Conservation (phyloP, 2,329 filamentous ascomycete species). For the Sporothrix curviconia region DNA sequence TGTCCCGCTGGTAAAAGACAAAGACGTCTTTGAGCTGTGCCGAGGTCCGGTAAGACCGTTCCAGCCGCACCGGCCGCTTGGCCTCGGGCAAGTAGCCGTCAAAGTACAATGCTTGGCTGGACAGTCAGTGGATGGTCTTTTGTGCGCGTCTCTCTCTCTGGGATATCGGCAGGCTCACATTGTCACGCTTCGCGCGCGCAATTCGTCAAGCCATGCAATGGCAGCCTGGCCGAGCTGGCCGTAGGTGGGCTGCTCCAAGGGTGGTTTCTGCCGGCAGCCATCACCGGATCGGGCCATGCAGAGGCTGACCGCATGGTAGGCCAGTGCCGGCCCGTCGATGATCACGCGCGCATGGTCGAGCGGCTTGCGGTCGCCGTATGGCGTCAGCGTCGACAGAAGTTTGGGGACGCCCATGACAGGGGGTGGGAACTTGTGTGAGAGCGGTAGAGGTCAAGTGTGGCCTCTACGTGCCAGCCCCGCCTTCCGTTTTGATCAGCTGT, state of each 20-base stretch:
- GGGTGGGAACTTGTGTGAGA: neutral
- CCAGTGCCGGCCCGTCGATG: slow-evolving; percentile 25
- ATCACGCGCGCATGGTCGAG: slow-evolving; percentile 19
- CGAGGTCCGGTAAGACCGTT: slow-evolving; percentile 54
- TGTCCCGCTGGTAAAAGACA: slow-evolving; percentile 23
- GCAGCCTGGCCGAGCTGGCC: slow-evolving; percentile 18
- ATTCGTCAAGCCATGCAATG: slow-evolving; percentile 21
- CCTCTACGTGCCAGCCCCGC: neutral
- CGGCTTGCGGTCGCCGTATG: slow-evolving; percentile 19
- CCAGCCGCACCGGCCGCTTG: slow-evolving; percentile 58
- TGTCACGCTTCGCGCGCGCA: slow-evolving; percentile 14
- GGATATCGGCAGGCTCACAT: slow-evolving; percentile 8
- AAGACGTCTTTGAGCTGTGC: slow-evolving; percentile 47
- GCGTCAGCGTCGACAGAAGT: slow-evolving; percentile 20
- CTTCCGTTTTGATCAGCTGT: neutral
- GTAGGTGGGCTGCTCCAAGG: slow-evolving; percentile 22
- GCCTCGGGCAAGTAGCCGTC: slow-evolving; percentile 69
- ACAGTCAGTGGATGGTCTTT: neutral
- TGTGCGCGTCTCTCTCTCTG: neutral
- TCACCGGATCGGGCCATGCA: slow-evolving; percentile 13
- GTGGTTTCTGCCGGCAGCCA: slow-evolving; percentile 12
- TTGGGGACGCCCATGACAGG: slow-evolving; percentile 23
- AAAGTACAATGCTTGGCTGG: slow-evolving; percentile 68
- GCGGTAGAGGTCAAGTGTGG: neutral
- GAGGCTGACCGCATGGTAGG: slow-evolving; percentile 22